Conservation (phyloP, 1,284 basidiomycete genomes). For the Leccinum proximum region DNA sequence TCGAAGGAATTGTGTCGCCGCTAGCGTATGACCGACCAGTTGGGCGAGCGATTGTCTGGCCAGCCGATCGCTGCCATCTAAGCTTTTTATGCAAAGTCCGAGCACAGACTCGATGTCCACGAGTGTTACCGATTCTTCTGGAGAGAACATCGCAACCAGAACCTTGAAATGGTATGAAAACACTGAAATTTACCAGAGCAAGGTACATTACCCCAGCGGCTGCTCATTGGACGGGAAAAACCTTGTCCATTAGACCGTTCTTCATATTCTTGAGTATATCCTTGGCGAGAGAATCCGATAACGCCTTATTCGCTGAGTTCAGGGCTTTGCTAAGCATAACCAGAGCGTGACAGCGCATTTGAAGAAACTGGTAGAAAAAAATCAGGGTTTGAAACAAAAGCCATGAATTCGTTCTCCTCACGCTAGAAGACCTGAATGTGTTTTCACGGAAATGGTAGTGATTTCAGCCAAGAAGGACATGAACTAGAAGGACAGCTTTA, state of each 20-base stretch:
- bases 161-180: conserved; percentile 41
- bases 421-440: conserved; percentile 64
- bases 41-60: conserved; percentile 81
- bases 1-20: conserved; percentile 80
- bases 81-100: conserved; percentile 65
- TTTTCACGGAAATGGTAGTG: conserved; percentile 59
- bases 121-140: conserved; percentile 50
- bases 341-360: conserved; percentile 84
- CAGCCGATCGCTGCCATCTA: conserved; percentile 83
- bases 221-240: conserved; percentile 83
- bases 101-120: conserved; percentile 80
- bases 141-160: conserved; percentile 60
- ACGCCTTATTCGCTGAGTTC: conserved; percentile 74
- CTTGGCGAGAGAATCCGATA: conserved; percentile 76
- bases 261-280: conserved; percentile 88
- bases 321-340: conserved; percentile 76
- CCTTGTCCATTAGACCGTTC: conserved; percentile 78
- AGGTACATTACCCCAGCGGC: conserved; percentile 63
- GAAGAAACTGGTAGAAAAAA: conserved; percentile 51
- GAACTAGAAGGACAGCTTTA: conserved; percentile 48
- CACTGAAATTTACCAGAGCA: conserved; percentile 1
- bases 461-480: conserved; percentile 96
- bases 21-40: conserved; percentile 82
- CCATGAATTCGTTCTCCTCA: conserved; percentile 32
- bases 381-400: conserved; percentile 6